Evolutionary conservation across 1,284 basidiomycete genomes (phyloP), one percentile per base, ranked within the genome.

Genomic region (Golubevia sp.): DNA sequence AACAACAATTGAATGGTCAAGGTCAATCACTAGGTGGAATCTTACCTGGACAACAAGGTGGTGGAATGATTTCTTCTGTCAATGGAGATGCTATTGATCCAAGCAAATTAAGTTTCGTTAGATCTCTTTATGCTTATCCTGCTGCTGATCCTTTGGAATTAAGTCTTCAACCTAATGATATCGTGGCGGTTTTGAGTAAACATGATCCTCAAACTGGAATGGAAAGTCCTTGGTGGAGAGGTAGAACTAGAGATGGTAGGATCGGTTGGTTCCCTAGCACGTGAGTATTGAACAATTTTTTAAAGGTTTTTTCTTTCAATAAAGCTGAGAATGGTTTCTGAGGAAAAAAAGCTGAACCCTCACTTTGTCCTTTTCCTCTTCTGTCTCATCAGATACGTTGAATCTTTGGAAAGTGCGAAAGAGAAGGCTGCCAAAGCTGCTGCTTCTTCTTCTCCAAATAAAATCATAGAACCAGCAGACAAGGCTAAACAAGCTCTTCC

Each of bases 191-290:
- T 56, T 89, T 96, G 84, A 92, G 11, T 85, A 88, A 25, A 88
- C 88, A 89, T 24, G 77, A 83, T 55, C 79, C 79, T 5, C 67
- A 74, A 52, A 82, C 79, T 48, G 90, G 90, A 56, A 88, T 91
- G 24, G 90, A 90, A 63, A 88, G 88, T 15, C 93, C 94, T 55
- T 99, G 97, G 96, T 99, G 95, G 94, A 91, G 91, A 82, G 96
- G 96, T 0, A 86, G 96, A 57, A 96, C 93, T 66, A 88, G 96
- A 63, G 95, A 99, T 74, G 97, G 96, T 0, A 88, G 91, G 67
- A 91, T 93, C 72, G 96, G 96, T 0, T 99, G 94, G 94, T 97
- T 99, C 88, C 96, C 96, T 1, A 89, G 88, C 70, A 95, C 77
- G 30, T 64, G 58, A 92, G 74, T 95, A 91, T 88, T n/a, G n/a